Evolutionary conservation across 2,329 filamentous ascomycete genomes (phyloP).

Genomic region (Hypoxylon sp.): DNA sequence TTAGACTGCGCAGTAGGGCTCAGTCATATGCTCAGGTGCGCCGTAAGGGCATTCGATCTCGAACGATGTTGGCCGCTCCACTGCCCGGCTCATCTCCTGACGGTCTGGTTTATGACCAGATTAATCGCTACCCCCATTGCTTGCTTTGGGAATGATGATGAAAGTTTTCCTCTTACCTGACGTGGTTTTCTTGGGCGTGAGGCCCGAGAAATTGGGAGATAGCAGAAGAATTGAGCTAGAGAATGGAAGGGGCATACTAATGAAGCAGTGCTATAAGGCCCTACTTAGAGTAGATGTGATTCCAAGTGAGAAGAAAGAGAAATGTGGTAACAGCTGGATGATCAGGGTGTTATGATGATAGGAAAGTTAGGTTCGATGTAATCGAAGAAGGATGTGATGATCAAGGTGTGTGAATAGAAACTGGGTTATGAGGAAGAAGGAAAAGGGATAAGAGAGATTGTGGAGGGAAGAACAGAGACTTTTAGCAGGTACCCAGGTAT

Average conservation of each 20-base stretch:
- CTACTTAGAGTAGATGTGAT: background rate
- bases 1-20: too few relatives aligned
- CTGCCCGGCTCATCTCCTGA: background rate
- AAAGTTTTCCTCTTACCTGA: background rate
- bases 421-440: background rate
- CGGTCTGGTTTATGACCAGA: background rate
- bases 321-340: background rate
- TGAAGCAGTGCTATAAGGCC: background rate
- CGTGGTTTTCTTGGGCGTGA: background rate
- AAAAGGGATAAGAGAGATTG: background rate
- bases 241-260: background rate
- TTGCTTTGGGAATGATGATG: background rate
- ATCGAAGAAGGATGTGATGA: background rate
- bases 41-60: too few relatives aligned
- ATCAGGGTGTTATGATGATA: background rate
- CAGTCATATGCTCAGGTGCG: too few relatives aligned
- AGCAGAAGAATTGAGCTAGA: background rate
- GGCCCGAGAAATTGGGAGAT: background rate
- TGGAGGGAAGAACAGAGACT: too few relatives aligned
- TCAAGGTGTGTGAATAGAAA: background rate
- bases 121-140: background rate
- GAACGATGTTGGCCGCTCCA: too few relatives aligned
- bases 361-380: background rate
- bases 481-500: background rate
- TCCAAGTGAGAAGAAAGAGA: background rate